Evolutionary conservation across 208 protist species (phyloP), one percentile per base, ranked within the genome.

Genomic region (Zelonia costaricensis): DNA sequence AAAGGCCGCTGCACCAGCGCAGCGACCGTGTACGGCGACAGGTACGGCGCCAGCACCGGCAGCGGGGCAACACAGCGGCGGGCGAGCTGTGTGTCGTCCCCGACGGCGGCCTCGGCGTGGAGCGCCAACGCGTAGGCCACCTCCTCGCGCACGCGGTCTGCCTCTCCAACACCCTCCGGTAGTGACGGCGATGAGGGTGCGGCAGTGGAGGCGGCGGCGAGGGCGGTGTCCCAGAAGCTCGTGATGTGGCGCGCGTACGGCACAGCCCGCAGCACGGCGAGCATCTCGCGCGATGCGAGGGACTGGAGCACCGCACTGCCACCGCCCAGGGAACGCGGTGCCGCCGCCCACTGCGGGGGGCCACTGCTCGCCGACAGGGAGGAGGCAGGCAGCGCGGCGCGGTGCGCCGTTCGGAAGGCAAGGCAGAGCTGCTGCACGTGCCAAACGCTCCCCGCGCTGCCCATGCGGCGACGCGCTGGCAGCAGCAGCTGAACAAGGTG

Each of bases 221-320:
- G 68, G 15, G 76, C 85, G 6, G 74, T 75, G 57, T 70, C 62
- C 82, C 82, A 88, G 49, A 73, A 79, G 38, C 49, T 43, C 10
- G 31, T 70, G 6, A 86, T 66, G 33, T 69, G 43, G 10, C 57
- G 62, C 16, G 57, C 55, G 44, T 69, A 69, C 30, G 38, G 40
- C 12, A 48, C 51, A 1, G 57, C 55, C 47, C 69, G 59, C 39
- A 91, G 66, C 47, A 85, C 31, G 10, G 46, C 35, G 46, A 82
- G 74, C 60, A 86, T 74, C 55, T 86, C 78, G 6, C 43, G 57
- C 15, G 80, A 84, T 0, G 86, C 63, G 13, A 87, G 69, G 18
- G 70, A 74, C 23, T 82, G 60, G 53, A 91, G 47, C 38, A 79
- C 69, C 40, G 73, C 57, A 35, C 80, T 86, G 40, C 39, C 63